Evolutionary conservation across 306 rosid genomes (phyloP).

Genomic region (Vicia faba): DNA sequence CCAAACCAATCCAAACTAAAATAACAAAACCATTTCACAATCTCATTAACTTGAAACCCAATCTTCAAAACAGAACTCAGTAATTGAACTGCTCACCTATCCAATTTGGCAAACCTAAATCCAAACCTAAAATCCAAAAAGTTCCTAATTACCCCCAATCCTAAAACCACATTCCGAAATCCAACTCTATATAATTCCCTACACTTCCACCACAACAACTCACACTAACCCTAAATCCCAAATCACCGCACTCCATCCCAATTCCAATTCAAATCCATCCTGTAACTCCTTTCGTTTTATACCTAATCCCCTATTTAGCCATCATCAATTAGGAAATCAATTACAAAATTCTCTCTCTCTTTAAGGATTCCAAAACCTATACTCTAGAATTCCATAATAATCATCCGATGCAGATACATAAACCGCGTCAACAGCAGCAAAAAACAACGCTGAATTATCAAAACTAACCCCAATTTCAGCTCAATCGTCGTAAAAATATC

Average conservation of each 20-base stretch:
- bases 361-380: neutral
- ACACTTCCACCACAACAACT: neutral
- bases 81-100: neutral
- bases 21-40: neutral
- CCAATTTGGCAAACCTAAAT: neutral
- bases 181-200: neutral
- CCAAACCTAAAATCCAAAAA: neutral
- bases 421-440: too few relatives aligned
- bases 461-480: neutral
- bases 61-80: neutral
- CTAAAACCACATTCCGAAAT: constrained; percentile 2
- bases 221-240: constrained; percentile 5
- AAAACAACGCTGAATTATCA: neutral
- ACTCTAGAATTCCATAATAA: neutral
- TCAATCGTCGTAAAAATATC: neutral
- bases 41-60: neutral
- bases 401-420: neutral
- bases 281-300: neutral
- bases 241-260: too few relatives aligned
- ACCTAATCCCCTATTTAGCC: neutral
- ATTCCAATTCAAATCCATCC: neutral
- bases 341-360: neutral
- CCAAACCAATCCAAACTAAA: neutral
- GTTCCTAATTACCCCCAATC: neutral
- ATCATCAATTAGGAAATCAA: constrained; percentile 6